These are phyloP conservation scores for Fusarium floridanum DNA, from an alignment of 2,329 filamentous ascomycete species.

Conservation along the genomic window DNA sequence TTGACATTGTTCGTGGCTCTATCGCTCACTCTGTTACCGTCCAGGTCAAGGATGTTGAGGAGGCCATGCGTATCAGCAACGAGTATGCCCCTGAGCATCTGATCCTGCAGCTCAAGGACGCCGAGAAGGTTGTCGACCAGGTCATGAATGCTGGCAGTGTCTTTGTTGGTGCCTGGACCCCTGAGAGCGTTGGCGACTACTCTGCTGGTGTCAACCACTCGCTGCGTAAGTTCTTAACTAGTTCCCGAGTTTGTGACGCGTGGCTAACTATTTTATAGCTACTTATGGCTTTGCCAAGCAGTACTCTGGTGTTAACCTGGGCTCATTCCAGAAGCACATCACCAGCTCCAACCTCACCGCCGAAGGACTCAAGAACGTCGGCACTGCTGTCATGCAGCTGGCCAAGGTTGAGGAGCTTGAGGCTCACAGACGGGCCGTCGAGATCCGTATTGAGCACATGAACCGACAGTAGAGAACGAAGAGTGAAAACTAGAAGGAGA, in stretches of 20 bases:
- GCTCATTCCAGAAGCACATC: constrained; percentile 97
- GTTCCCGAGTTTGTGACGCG: not conserved
- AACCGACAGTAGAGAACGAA: constrained; percentile 46
- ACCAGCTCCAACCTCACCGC: constrained; percentile 92
- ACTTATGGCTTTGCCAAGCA: constrained; percentile 99
- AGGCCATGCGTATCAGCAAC: constrained; percentile 88
- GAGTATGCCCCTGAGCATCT: constrained; percentile 96
- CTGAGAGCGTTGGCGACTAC: constrained; percentile 97
- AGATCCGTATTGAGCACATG: constrained; percentile 78
- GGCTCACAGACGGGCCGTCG: constrained; percentile 89
- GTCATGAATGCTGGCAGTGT: constrained; percentile 96
- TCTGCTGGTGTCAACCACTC: constrained; percentile 98
- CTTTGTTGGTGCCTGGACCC: constrained; percentile 96
- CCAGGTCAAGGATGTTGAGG: constrained; percentile 75
- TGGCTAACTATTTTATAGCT: constrained; percentile 64
- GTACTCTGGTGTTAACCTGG: constrained; percentile 97
- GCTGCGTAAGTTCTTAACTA: constrained; percentile 76
- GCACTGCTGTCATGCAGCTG: constrained; percentile 91
- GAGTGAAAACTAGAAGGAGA: constrained; percentile 24
- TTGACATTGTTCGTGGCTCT: constrained; percentile 91
- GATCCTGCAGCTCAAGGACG: constrained; percentile 88
- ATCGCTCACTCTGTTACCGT: constrained; percentile 95
- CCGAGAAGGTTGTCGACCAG: constrained; percentile 78
- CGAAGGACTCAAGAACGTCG: constrained; percentile 87
- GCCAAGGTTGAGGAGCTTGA: constrained; percentile 95